Evolutionary conservation across 495 filamentous ascomycete species (phyloP), one percentile per base, ranked within the genome.

Genomic region (Cercophora scortea): DNA sequence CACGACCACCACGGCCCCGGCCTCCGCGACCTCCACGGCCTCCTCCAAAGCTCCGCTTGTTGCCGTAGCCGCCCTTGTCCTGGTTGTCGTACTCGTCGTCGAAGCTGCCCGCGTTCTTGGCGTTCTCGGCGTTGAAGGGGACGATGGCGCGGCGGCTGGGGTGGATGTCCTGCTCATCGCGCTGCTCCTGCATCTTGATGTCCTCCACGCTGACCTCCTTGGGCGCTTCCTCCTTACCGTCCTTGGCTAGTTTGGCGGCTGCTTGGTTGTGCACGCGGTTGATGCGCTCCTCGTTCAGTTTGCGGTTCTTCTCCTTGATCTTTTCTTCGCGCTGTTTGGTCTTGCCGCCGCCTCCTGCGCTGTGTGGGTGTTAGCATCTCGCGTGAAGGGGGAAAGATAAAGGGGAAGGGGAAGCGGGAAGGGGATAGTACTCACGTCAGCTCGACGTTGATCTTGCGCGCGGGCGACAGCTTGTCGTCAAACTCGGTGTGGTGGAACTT

Each of bases 401-500:
- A 36, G 6, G 38, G 35, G 17, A n/a, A 33, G 42, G 38, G 34
- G 47, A n/a, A n/a, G n/a, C n/a, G n/a, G n/a, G n/a, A n/a, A n/a
- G n/a, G n/a, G n/a, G n/a, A n/a, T n/a, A n/a, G n/a, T n/a, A 19
- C 81, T 61, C 68, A 89, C 81, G 89, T 96, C 54, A 98, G 73
- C 70, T 98, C 93, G 36, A 96, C 88, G 64, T 95, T 96, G 53
- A 98, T 91, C 69, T 85, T 85, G 56, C 78, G 68, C 45, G 76
- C 63, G 7, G 78, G 72, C 52, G 72, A 75, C 49, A 66, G 61
- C 38, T 80, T 82, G 59, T 89, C 86, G 54, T 88, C 78, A 63
- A 97, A 95, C 45, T 71, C 78, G 53, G 82, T 87, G 69, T 96
- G 90, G 69, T 98, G 92, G 66, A 89, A 89, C 45, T 88, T 77